These are phyloP conservation scores for Phellinidium pouzarii DNA, from an alignment of 1,284 basidiomycete genomes.

Conservation along the genomic window DNA sequence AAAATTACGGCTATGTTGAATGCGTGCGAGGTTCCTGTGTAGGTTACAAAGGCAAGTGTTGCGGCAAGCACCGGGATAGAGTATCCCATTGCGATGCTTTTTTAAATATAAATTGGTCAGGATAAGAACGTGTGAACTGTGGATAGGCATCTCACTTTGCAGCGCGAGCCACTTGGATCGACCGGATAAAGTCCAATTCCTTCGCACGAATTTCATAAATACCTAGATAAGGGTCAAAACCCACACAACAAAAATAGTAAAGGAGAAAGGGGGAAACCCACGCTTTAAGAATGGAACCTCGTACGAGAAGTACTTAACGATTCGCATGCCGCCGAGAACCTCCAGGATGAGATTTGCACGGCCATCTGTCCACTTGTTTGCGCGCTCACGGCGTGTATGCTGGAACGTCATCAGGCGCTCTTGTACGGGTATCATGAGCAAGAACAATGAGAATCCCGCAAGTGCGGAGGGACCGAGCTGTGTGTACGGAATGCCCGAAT, in stretches of 20 bases:
- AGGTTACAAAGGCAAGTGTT: slow-evolving; percentile 70
- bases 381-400: slow-evolving; percentile 51
- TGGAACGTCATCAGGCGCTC: slow-evolving; percentile 64
- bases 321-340: slow-evolving; percentile 61
- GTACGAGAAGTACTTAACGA: slow-evolving; percentile 75
- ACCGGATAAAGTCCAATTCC: slow-evolving; percentile 50
- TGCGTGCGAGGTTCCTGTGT: slow-evolving; percentile 46
- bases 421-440: slow-evolving; percentile 65
- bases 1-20: slow-evolving; percentile 66
- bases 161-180: slow-evolving; percentile 55
- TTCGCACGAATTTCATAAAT: slow-evolving; percentile 46
- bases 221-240: no score
- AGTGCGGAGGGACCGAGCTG: slow-evolving; percentile 72
- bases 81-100: slow-evolving; percentile 21
- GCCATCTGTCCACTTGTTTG: slow-evolving; percentile 66
- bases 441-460: slow-evolving; percentile 70
- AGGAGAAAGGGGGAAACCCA: slow-evolving; percentile 26
- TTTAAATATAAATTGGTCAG: slow-evolving; percentile 29
- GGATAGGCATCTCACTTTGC: slow-evolving; percentile 41
- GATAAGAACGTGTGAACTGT: not conserved
- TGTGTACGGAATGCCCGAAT: not conserved
- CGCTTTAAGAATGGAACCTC: slow-evolving; percentile 59
- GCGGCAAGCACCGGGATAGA: slow-evolving; percentile 65
- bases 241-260: no score
- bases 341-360: slow-evolving; percentile 64